phyloP scores from a whole-genome alignment of 2,329 filamentous ascomycete genomes.

The Exophiala phaeomuriformis region DNA sequence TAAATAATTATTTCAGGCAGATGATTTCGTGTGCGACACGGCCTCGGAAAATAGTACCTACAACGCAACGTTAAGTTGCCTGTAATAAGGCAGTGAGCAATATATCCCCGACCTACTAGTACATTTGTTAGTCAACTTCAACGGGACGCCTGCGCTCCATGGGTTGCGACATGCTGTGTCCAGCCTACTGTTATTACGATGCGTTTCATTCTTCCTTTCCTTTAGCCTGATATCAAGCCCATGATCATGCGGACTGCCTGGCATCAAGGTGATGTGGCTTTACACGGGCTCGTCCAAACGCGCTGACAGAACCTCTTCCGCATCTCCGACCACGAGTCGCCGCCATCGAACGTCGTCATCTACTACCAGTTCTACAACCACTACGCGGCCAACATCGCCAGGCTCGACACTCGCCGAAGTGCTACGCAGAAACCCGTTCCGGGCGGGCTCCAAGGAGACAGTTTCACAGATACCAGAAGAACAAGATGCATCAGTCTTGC shows the following conservation, averaged over 20 bases:
- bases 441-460: slow-evolving; percentile 20
- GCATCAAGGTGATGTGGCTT: slow-evolving; percentile 21
- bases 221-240: neutral
- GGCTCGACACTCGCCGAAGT: slow-evolving; percentile 38
- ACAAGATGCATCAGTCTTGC: slow-evolving; percentile 33
- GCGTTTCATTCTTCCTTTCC: neutral
- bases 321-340: slow-evolving; percentile 4
- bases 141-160: too few relatives aligned
- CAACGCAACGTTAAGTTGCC: too few relatives aligned
- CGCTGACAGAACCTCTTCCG: slow-evolving; percentile 9
- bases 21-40: too few relatives aligned
- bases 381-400: slow-evolving; percentile 25
- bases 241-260: slow-evolving; percentile 15
- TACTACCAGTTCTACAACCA: slow-evolving; percentile 11
- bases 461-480: slow-evolving; percentile 24
- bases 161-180: too few relatives aligned
- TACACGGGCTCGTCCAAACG: slow-evolving; percentile 19
- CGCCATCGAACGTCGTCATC: slow-evolving; percentile 8
- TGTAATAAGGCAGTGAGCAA: too few relatives aligned
- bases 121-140: too few relatives aligned
- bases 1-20: too few relatives aligned
- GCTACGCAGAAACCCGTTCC: slow-evolving; percentile 40
- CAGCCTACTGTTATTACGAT: too few relatives aligned
- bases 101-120: too few relatives aligned
- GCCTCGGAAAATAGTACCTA: too few relatives aligned